A percentile compares a stretch with the other conserved stretches of the same genome.
These are phyloP conservation scores for Karstenula rhodostoma DNA, from an alignment of 2,329 filamentous ascomycete species.

Conservation along the genomic window DNA sequence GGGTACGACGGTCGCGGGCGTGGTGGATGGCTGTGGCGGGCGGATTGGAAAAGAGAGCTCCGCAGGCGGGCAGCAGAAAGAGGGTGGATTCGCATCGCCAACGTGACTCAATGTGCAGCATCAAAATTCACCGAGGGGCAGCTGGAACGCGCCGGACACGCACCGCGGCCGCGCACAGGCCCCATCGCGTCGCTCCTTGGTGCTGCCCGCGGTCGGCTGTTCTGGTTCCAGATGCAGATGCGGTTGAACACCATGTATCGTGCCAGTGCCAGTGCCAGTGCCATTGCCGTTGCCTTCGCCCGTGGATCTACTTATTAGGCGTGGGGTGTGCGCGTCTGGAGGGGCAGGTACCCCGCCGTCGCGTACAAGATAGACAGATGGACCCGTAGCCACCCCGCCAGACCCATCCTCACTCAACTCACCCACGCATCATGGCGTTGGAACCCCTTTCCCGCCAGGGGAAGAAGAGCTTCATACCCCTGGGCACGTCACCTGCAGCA, in stretches of 20 bases:
- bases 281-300: no score
- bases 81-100: slow-evolving; percentile 35
- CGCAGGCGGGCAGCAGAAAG: slow-evolving; percentile 29
- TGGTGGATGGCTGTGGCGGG: slow-evolving; percentile 19
- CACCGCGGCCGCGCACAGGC: slow-evolving; percentile 26
- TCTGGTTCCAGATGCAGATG: neutral
- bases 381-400: slow-evolving; percentile 14
- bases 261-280: neutral
- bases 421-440: no score
- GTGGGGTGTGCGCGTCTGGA: neutral
- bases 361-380: neutral
- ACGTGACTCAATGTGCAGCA: slow-evolving; percentile 37
- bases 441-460: slow-evolving; percentile 26
- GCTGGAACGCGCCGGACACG: slow-evolving; percentile 14
- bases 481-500: slow-evolving; percentile 35
- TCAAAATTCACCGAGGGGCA: slow-evolving; percentile 37
- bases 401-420: no score
- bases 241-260: neutral
- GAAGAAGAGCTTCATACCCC: slow-evolving; percentile 50
- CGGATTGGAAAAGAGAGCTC: slow-evolving; percentile 31
- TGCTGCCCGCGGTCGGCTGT: neutral
- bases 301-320: neutral
- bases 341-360: neutral
- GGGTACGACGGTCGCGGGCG: slow-evolving; percentile 7
- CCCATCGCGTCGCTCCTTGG: neutral